Base-by-base conservation (phyloP, 495 filamentous ascomycete species). In the Penicillium samsonianum region DNA sequence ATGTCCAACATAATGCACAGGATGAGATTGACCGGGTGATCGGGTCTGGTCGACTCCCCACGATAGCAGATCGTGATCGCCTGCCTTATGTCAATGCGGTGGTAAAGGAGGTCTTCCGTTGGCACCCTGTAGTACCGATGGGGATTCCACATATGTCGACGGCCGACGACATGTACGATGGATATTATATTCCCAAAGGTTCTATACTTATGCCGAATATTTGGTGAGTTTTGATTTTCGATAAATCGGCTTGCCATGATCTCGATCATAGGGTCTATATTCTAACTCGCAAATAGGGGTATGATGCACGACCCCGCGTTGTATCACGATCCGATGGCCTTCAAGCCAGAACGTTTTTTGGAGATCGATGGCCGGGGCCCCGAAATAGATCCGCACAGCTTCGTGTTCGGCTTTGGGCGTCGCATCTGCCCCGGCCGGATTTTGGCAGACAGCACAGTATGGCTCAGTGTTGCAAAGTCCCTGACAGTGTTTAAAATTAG, bases 401-500 rank as follows among this genome's bases (percentile, higher is more conserved):
- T 77, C 25, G 71, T 68, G 0, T 88, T 85, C 58, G 84, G 85
- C 1, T 82, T 80, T 4, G 86, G 86, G 0, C 74, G 84, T 3
- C 73, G 85, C 1, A 73, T 83, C 20, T 88, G 86, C 59, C 78
- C 81, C 1, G 85, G 85, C 0, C 80, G 81, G 3, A 71, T 82
- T 45, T 63, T 88, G 2, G 85, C 85, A 0, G 84, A 2, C 55
- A n/a, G n/a, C n/a, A n/a, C n/a, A n/a, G n/a, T 88, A 10, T 85
- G 75, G 61, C 44, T 85, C 0, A 75, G 62, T 17, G 62, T 82
- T 5, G 73, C 81, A 0, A 73, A 79, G 33, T 69, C 83, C 7
- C 58, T 88, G 6, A 82, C 84, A 65, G 81, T 73, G 0, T 87
- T 86, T 25, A n/a, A n/a, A n/a, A n/a, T n/a, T n/a, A n/a, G n/a